Percentiles rank a stretch among this genome's conserved stretches.
Evolutionary conservation across 1,284 basidiomycete species (phyloP).

Genomic region (Ustilago sp.): DNA sequence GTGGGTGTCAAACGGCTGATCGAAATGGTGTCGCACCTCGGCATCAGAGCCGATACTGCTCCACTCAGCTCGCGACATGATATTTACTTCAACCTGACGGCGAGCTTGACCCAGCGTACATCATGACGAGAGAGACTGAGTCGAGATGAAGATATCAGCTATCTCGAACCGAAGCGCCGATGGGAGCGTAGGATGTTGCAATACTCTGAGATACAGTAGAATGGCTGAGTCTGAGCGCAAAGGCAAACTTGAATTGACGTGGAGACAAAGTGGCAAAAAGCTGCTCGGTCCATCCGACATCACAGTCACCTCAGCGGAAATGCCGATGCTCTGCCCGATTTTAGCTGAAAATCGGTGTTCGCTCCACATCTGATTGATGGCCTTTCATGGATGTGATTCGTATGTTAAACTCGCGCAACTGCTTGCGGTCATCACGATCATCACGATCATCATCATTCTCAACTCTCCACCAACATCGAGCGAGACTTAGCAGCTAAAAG

Average conservation of each 20-base stretch:
- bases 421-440: not conserved
- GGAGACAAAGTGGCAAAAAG: not conserved
- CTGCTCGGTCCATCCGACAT: constrained; percentile 2
- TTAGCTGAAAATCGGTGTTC: constrained; percentile 1
- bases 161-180: not conserved
- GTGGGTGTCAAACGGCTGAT: constrained; percentile 26
- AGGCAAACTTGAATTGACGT: not conserved
- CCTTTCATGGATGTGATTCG: not conserved
- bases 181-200: not conserved
- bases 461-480: not conserved
- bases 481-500: not conserved
- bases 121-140: not conserved
- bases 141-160: not conserved
- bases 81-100: not conserved
- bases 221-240: constrained; percentile 1
- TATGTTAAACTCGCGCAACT: not conserved
- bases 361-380: not conserved
- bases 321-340: not conserved
- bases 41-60: constrained; percentile 35
- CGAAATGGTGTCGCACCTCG: constrained; percentile 33
- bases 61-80: constrained; percentile 34
- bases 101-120: not conserved
- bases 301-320: not conserved
- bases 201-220: not conserved
- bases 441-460: not conserved